Evolutionary conservation across 129 eudicot species (phyloP), one percentile per base, ranked within the genome.

Genomic region (Saussurea involucrata): DNA sequence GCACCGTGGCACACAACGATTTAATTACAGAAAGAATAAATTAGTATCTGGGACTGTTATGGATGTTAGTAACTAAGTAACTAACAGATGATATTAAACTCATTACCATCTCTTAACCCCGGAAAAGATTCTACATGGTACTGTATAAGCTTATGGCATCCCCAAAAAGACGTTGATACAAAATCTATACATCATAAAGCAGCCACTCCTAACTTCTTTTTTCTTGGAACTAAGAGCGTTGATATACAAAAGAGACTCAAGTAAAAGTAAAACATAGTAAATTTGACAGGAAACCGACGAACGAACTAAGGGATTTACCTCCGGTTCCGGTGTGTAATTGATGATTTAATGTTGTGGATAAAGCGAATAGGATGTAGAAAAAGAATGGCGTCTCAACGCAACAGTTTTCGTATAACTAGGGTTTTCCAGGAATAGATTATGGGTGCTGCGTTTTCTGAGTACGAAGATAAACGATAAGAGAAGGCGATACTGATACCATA

Each of bases 91-190:
- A 27, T 27, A 27, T 27, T 27, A 27, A 27, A 27, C 29, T 27
- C 29, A 27, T 27, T 27, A 27, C 2, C 29, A 1, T 27, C 1
- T 27, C 2, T 1, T 2, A 27, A 27, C 29, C 29, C 29, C 29
- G 29, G 29, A 27, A 27, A 27, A 27, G 29, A 27, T 27, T 1
- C 2, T 27, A 27, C 29, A 27, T 27, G 29, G 29, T 27, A 27
- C 29, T 27, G 29, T 27, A 27, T 27, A 27, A 27, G 2, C 29
- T 27, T 89, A 89, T 74, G 80, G 80, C 92, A 92, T 82, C 69
- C 89, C 95, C 97, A 4, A 29, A 60, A 72, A 4, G 15, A 11
- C 12, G 17, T 49, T 8, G 24, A 3, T 25, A 72, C 32, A 21
- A 31, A 10, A 49, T 42, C 6, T 17, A 63, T 17, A 46, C 25